Base-by-base conservation (phyloP, 202 grass and related monocot species). In the Hordeum pubiflorum region DNA sequence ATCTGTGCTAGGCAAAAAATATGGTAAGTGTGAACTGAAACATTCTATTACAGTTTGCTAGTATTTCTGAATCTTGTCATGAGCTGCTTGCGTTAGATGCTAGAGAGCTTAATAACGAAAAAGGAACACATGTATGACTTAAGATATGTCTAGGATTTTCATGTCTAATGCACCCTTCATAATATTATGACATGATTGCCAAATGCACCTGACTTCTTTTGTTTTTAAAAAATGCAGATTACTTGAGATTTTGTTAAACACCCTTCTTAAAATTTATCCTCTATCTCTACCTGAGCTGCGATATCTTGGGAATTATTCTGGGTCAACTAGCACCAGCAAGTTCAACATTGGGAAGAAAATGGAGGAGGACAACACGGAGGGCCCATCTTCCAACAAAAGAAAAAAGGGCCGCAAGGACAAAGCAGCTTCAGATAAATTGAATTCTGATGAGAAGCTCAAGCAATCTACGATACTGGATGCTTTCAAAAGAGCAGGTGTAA, bases 401-500 rank as follows among this genome's bases (percentile, higher is more conserved):
- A 82, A 86, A 73, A 97, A 92, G 82, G 58, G 76, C 44, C 67
- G 69, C 34, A 93, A 91, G 58, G 87, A 86, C n/a, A 82, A 84
- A 50, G 26, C 67, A 81, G 58, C 50, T 61, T 82, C 75, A 10
- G 81, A 92, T 66, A 94, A 86, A 82, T 20, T 72, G 9, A 80
- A 83, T 69, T 44, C 82, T 60, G 87, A 89, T 41, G 88, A 78
- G 22, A 92, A 89, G 82, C 68, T 94, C 60, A 92, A 87, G 66
- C 94, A 97, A 72, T 63, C 87, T 67, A 92, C 88, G 18, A 80
- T 97, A 81, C 20, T 92, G 54, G 91, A 94, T 79, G 85, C 74
- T 74, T 92, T 92, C 60, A 94, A 88, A 81, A 94, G 85, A 91
- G 91, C 56, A 85, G 91, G 94, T 50, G 55, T 88, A 81, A 61